These are phyloP conservation scores for Bodo saltans DNA, from an alignment of 78 protist species.

Conservation along the genomic window DNA sequence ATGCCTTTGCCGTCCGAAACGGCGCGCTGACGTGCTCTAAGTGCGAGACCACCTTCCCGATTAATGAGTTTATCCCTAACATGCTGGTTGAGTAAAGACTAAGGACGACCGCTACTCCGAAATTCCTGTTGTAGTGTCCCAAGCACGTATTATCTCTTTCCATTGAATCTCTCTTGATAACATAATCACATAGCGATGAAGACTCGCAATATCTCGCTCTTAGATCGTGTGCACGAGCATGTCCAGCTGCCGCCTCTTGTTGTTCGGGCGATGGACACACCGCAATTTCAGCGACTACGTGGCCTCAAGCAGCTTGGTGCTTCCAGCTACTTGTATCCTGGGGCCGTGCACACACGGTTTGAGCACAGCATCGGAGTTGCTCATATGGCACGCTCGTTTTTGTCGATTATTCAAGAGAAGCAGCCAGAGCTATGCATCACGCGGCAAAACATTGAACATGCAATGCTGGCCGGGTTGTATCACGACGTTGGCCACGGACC, in stretches of 20 bases:
- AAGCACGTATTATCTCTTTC: too few species aligned
- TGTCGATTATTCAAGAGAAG: neutral
- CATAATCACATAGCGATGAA: too few species aligned
- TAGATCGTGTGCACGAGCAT: neutral
- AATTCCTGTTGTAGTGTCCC: too few species aligned
- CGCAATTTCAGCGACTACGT: constrained; percentile 84
- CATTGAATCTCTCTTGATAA: too few species aligned
- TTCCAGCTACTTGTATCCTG: constrained; percentile 68
- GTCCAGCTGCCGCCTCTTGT: neutral
- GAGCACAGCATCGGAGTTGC: constrained; percentile 54
- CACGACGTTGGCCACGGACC: constrained; percentile 94
- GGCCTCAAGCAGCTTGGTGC: constrained; percentile 78
- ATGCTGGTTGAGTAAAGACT: neutral
- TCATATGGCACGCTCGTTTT: constrained; percentile 1
- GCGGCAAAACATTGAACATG: constrained; percentile 34
- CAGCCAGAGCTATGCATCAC: constrained; percentile 70
- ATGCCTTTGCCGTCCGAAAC: neutral
- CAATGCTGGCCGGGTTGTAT: constrained; percentile 74
- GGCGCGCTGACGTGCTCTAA: neutral
- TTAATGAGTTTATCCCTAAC: neutral
- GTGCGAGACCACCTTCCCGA: neutral
- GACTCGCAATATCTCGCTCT: too few species aligned
- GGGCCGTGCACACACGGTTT: constrained; percentile 62
- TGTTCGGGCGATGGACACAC: constrained; percentile 73
- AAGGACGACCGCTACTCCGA: too few species aligned